Evolutionary conservation across 352 stramenopile species (phyloP).

Genomic region (Pythium coloratum): DNA sequence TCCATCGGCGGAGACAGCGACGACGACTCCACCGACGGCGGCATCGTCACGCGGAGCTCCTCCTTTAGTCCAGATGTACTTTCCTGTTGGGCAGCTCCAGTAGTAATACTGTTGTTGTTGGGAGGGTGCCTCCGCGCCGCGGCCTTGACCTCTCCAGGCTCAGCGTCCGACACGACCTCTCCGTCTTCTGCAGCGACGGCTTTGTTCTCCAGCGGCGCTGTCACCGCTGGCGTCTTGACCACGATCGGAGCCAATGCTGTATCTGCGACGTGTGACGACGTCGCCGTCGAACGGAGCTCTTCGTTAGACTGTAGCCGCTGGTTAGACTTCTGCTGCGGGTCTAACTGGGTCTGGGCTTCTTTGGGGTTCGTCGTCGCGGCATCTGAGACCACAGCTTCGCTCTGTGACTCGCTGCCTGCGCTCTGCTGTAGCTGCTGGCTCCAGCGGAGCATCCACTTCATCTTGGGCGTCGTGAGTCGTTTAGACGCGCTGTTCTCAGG

Average conservation of each 20-base stretch:
- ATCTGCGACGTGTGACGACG: background rate
- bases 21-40: background rate
- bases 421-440: slow-evolving; percentile 43
- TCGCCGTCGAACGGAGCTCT: background rate
- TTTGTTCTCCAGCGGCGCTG: background rate
- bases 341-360: background rate
- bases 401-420: slow-evolving; percentile 37
- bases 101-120: slow-evolving; percentile 1
- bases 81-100: too few relatives aligned
- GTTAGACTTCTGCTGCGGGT: background rate
- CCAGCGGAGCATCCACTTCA: slow-evolving; percentile 78
- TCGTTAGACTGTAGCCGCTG: background rate
- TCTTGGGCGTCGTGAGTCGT: slow-evolving; percentile 58
- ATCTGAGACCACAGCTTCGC: background rate
- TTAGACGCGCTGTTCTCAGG: slow-evolving; percentile 27
- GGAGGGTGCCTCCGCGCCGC: background rate
- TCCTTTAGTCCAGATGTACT: too few relatives aligned
- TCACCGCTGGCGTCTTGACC: background rate
- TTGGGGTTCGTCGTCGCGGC: background rate
- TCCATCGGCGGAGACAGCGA: slow-evolving; percentile 15
- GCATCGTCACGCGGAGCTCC: slow-evolving; percentile 17
- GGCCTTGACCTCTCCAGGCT: slow-evolving; percentile 13
- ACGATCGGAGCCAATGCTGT: background rate
- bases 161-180: slow-evolving; percentile 8
- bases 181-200: slow-evolving; percentile 1